Conservation (phyloP, 257 asterid genomes). For the Primulina huaijiensis region DNA sequence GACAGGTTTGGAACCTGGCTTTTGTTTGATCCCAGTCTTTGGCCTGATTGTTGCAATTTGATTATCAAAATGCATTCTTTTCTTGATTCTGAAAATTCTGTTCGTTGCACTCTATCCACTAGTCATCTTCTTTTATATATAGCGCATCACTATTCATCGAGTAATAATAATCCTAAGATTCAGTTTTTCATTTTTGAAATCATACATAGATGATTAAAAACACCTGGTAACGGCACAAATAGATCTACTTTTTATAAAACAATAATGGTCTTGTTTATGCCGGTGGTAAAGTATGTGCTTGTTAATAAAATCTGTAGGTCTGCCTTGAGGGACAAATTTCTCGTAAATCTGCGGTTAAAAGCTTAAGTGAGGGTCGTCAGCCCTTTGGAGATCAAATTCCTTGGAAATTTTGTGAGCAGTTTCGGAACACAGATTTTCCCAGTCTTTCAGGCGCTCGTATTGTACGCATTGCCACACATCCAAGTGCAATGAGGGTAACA, state of each 20-base stretch:
- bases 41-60: slow-evolving; percentile 7
- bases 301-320: slow-evolving; percentile 39
- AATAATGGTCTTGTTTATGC: slow-evolving; percentile 9
- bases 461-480: slow-evolving; percentile 97
- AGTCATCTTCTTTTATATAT: background rate
- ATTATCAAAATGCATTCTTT: background rate
- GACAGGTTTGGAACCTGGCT: slow-evolving; percentile 10
- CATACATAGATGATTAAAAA: too few relatives aligned
- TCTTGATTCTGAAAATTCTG: background rate
- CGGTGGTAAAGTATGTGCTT: slow-evolving; percentile 10
- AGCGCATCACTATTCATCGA: background rate
- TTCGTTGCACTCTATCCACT: background rate
- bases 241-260: background rate
- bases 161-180: background rate
- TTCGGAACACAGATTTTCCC: slow-evolving; percentile 68
- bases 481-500: slow-evolving; percentile 90
- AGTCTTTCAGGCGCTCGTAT: slow-evolving; percentile 95
- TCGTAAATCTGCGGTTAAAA: slow-evolving; percentile 59
- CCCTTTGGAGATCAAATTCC: slow-evolving; percentile 96
- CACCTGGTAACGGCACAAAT: background rate
- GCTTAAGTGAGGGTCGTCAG: slow-evolving; percentile 65
- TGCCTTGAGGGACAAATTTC: slow-evolving; percentile 92
- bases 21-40: slow-evolving; percentile 13
- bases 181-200: slow-evolving; percentile 7
- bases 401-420: slow-evolving; percentile 87